Percentiles rank a stretch among this genome's conserved stretches.
These are phyloP conservation scores for Starmerella apis DNA, from an alignment of 805 yeast species.

Conservation along the genomic window DNA sequence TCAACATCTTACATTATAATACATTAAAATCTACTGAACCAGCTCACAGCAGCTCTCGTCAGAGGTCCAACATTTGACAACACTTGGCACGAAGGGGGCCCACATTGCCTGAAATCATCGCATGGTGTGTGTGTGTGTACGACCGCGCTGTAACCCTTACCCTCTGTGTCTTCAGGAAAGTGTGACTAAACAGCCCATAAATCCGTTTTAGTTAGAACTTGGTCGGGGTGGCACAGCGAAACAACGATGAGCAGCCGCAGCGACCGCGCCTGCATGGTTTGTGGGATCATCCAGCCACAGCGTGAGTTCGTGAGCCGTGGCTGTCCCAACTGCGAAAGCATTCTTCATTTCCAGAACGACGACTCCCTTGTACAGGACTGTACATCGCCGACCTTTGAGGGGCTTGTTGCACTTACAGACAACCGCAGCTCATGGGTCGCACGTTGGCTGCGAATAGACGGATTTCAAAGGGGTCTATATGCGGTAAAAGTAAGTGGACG, in stretches of 20 bases:
- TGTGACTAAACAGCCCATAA: neutral
- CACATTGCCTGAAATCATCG: too few relatives aligned
- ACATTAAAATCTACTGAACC: too few relatives aligned
- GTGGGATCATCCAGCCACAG: slow-evolving; percentile 82
- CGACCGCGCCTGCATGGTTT: slow-evolving; percentile 94
- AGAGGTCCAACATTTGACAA: too few relatives aligned
- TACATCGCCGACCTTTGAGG: slow-evolving; percentile 93
- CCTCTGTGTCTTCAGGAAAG: too few relatives aligned
- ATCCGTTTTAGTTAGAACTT: neutral
- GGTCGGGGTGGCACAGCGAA: neutral
- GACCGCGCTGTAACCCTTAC: too few relatives aligned
- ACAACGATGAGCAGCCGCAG: slow-evolving; percentile 30
- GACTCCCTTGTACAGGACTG: slow-evolving; percentile 79
- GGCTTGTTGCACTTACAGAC: slow-evolving; percentile 80
- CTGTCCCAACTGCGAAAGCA: slow-evolving; percentile 92
- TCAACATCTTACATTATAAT: too few relatives aligned
- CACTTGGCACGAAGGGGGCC: too few relatives aligned
- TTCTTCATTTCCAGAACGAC: slow-evolving; percentile 67
- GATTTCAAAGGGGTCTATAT: slow-evolving; percentile 78
- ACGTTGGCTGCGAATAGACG: slow-evolving; percentile 84
- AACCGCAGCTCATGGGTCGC: slow-evolving; percentile 91
- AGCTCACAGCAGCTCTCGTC: too few relatives aligned
- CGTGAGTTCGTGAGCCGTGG: slow-evolving; percentile 68
- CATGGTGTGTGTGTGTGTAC: too few relatives aligned
- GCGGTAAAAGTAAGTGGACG: slow-evolving; percentile 91